Percentiles rank a stretch among this genome's conserved stretches.
Conservation (phyloP, 2,329 filamentous ascomycete species). For the Colletotrichum graminicola region DNA sequence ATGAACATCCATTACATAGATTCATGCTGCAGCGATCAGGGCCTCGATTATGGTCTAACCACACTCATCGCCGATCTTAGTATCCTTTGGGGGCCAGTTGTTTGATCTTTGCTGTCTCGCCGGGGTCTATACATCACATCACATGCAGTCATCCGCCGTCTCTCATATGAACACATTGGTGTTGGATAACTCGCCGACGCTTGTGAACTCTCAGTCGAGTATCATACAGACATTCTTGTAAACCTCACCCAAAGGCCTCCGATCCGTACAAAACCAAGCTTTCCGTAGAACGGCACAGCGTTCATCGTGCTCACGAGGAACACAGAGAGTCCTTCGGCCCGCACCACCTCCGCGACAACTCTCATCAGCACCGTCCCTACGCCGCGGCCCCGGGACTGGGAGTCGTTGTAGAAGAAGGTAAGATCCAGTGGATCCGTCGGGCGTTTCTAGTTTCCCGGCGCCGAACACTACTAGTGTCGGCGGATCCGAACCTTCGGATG, state of each 20-base stretch:
- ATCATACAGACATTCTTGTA: slow-evolving; percentile 18
- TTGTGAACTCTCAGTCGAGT: background rate
- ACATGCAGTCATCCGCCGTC: background rate
- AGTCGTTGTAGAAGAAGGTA: slow-evolving; percentile 56
- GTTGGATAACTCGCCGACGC: background rate
- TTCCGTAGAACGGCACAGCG: slow-evolving; percentile 54
- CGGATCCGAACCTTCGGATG: slow-evolving; percentile 5
- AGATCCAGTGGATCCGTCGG: slow-evolving; percentile 48
- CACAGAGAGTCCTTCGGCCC: slow-evolving; percentile 49
- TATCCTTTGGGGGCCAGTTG: background rate
- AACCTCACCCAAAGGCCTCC: slow-evolving; percentile 51
- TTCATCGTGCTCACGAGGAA: slow-evolving; percentile 56
- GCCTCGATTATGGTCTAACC: background rate
- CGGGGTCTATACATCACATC: background rate
- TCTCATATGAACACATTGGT: background rate
- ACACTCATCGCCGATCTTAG: background rate
- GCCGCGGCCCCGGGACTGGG: slow-evolving; percentile 51
- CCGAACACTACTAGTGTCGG: background rate
- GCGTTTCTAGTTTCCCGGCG: slow-evolving; percentile 11
- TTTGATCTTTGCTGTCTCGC: background rate
- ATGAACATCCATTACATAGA: slow-evolving; percentile 4
- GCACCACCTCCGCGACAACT: slow-evolving; percentile 51
- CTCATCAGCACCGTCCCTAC: slow-evolving; percentile 52
- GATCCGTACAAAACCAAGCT: slow-evolving; percentile 51
- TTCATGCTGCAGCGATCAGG: background rate